Percentiles rank a stretch among this genome's conserved stretches.
Conservation (phyloP, 371 early-diverging fungal genomes). For the Mucor velutinosus region DNA sequence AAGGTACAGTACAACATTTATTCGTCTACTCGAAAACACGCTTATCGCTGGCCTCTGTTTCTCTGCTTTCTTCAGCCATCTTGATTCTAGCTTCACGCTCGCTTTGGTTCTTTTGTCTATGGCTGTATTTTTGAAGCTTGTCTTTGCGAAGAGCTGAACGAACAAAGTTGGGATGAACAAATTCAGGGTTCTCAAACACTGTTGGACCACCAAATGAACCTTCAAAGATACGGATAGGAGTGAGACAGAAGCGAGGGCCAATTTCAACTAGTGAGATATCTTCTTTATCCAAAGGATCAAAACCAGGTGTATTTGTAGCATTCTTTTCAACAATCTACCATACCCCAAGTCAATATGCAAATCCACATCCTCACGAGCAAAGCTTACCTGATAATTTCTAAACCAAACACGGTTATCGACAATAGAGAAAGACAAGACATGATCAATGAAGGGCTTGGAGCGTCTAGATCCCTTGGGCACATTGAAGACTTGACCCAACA, state of each 20-base stretch:
- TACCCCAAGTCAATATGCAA: no score
- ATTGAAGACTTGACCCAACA: conserved; percentile 88
- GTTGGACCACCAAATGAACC: conserved; percentile 93
- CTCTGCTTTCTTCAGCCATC: conserved; percentile 53
- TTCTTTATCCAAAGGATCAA: conserved; percentile 58
- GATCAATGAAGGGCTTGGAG: conserved; percentile 96
- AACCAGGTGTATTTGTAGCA: conserved; percentile 52
- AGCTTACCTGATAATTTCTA: conserved; percentile 89
- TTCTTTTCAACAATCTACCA: conserved; percentile 58
- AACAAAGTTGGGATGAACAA: conserved; percentile 77
- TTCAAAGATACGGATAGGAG: conserved; percentile 91
- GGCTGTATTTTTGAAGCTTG: conserved; percentile 59
- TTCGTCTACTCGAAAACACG: conserved; percentile 55
- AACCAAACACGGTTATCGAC: conserved; percentile 94
- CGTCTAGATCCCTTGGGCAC: conserved; percentile 87
- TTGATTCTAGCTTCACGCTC: conserved; percentile 52
- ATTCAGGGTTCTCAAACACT: conserved; percentile 89
- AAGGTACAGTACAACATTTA: conserved; percentile 6
- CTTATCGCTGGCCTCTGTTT: conserved; percentile 56
- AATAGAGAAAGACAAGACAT: conserved; percentile 88
- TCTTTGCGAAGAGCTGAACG: conserved; percentile 50
- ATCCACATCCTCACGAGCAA: neutral
- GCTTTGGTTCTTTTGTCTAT: conserved; percentile 47
- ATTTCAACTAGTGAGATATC: conserved; percentile 91
- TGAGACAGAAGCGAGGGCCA: conserved; percentile 96